Evolutionary conservation across 1,139 yeast genomes (phyloP).

Genomic region (Debaryomycetaceae sp.): DNA sequence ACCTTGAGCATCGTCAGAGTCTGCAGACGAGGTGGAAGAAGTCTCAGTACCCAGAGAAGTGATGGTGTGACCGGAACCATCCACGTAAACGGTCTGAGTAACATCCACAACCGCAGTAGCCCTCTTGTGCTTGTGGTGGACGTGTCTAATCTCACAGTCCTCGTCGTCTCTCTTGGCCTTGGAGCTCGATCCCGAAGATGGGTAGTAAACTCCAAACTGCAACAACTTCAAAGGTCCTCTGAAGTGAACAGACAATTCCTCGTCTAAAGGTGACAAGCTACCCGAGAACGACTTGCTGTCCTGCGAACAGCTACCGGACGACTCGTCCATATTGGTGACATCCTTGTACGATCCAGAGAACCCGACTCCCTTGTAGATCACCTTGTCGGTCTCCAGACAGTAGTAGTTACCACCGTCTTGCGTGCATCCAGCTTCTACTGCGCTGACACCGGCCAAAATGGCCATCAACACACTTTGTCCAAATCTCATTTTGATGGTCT

Average conservation of each 20-base stretch:
- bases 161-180: slow-evolving; percentile 35
- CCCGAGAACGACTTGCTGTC: slow-evolving; percentile 52
- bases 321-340: slow-evolving; percentile 51
- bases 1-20: slow-evolving; percentile 27
- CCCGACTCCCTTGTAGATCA: slow-evolving; percentile 67
- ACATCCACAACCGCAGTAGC: slow-evolving; percentile 64
- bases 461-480: slow-evolving; percentile 10
- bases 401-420: slow-evolving; percentile 72
- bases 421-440: slow-evolving; percentile 13
- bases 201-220: slow-evolving; percentile 64
- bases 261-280: slow-evolving; percentile 62
- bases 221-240: slow-evolving; percentile 70
- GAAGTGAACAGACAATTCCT: slow-evolving; percentile 73
- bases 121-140: slow-evolving; percentile 62
- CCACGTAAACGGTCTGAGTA: slow-evolving; percentile 70
- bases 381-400: slow-evolving; percentile 67
- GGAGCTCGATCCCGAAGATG: slow-evolving; percentile 30
- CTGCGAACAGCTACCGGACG: slow-evolving; percentile 52
- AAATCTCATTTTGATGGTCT: slow-evolving; percentile 13
- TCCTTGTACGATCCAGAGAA: slow-evolving; percentile 62
- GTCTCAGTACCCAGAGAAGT: slow-evolving; percentile 26
- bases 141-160: slow-evolving; percentile 37
- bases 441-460: slow-evolving; percentile 7
- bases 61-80: slow-evolving; percentile 51
- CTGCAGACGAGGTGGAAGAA: slow-evolving; percentile 20